phyloP scores from a whole-genome alignment of 257 asterid species.

The Linaria vulgaris region DNA sequence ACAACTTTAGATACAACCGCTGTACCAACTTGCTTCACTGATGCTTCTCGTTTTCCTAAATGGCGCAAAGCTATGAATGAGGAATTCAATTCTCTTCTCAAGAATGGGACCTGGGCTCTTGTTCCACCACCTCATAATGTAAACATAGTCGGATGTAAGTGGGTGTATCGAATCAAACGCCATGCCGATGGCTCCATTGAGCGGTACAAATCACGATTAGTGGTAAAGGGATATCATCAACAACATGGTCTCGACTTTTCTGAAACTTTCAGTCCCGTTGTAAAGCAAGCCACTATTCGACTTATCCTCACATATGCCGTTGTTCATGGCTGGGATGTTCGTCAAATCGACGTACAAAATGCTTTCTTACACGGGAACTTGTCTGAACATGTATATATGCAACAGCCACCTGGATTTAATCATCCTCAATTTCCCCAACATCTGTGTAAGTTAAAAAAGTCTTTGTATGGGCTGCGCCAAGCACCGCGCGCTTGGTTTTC shows the following conservation, averaged over 20 bases:
- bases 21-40: too few species aligned
- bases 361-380: not conserved
- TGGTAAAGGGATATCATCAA: not conserved
- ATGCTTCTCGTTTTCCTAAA: not conserved
- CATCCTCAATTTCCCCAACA: not conserved
- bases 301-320: not conserved
- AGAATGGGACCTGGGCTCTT: not conserved
- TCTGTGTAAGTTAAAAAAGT: not conserved
- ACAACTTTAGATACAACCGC: too few species aligned
- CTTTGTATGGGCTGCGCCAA: not conserved
- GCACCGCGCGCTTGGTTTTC: slow-evolving; percentile 3
- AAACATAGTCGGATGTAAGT: not conserved
- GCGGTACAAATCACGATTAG: not conserved
- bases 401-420: not conserved
- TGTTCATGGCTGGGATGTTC: not conserved
- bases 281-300: not conserved
- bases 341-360: not conserved
- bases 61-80: not conserved
- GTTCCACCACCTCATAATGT: not conserved
- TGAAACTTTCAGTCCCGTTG: slow-evolving; percentile 1
- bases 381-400: not conserved
- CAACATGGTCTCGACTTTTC: not conserved
- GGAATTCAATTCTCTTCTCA: not conserved
- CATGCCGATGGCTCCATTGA: not conserved
- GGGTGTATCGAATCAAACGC: not conserved